A percentile compares a stretch with the other conserved stretches of the same genome.
These are phyloP conservation scores for Mrakia frigida DNA, from an alignment of 768 basidiomycete genomes.

Conservation along the genomic window DNA sequence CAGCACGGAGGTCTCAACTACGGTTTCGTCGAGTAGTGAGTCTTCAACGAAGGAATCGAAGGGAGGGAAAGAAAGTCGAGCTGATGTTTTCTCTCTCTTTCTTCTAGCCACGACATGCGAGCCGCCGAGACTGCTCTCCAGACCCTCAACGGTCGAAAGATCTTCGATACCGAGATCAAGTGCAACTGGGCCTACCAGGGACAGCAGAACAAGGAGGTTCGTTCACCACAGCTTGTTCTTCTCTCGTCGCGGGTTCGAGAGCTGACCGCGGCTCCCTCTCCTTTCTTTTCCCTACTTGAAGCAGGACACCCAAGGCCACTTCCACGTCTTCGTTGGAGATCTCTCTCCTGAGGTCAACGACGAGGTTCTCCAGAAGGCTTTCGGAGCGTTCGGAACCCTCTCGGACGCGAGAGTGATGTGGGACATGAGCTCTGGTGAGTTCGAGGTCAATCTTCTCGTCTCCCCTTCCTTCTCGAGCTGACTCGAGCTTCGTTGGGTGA, in stretches of 20 bases:
- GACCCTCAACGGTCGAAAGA: conserved; percentile 97
- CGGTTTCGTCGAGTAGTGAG: conserved; percentile 88
- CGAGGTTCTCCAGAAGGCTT: conserved; percentile 91
- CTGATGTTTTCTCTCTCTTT: background rate
- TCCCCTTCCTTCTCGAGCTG: background rate
- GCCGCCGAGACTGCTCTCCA: conserved; percentile 98
- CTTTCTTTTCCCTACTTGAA: background rate
- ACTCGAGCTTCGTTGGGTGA: background rate
- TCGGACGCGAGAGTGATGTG: conserved; percentile 80
- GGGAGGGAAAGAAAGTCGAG: too few relatives aligned
- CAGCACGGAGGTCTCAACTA: conserved; percentile 99
- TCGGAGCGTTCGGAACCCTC: conserved; percentile 91
- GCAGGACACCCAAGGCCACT: conserved; percentile 86
- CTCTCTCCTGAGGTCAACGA: conserved; percentile 98
- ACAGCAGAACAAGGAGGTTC: conserved; percentile 73
- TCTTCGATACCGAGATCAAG: conserved; percentile 98
- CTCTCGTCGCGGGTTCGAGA: background rate
- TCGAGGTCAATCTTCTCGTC: conserved; percentile 58
- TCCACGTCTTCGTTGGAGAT: conserved; percentile 99
- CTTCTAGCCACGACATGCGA: conserved; percentile 75
- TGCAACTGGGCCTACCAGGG: conserved; percentile 99
- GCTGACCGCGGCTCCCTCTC: background rate
- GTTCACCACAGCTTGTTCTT: too few relatives aligned
- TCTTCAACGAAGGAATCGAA: background rate
- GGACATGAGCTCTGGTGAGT: conserved; percentile 99